Percentiles rank a stretch among this genome's conserved stretches.
These are phyloP conservation scores for Cyberlindnera galapagoensis DNA, from an alignment of 805 yeast genomes.

Conservation along the genomic window DNA sequence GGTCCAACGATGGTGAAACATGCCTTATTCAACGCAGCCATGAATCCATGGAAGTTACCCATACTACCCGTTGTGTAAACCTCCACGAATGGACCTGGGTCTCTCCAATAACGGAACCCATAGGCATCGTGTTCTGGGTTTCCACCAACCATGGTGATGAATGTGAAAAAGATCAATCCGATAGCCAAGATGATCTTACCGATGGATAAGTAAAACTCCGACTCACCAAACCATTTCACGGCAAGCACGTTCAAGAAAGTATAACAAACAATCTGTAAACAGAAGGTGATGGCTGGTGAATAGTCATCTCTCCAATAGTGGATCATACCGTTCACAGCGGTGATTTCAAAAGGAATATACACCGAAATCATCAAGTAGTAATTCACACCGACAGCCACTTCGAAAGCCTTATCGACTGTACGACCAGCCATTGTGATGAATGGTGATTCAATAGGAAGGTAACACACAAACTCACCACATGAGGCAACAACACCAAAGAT, in stretches of 20 bases:
- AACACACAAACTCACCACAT: constrained; percentile 52
- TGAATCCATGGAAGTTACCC: constrained; percentile 68
- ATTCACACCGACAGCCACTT: constrained; percentile 56
- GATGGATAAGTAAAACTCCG: constrained; percentile 56
- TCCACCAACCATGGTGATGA: constrained; percentile 79
- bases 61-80: constrained; percentile 45
- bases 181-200: constrained; percentile 58
- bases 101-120: constrained; percentile 50
- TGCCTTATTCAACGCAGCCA: constrained; percentile 64
- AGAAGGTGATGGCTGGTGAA: constrained; percentile 57
- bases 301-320: constrained; percentile 60
- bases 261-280: constrained; percentile 44
- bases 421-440: constrained; percentile 51
- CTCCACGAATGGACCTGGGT: constrained; percentile 46
- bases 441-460: constrained; percentile 59
- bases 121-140: constrained; percentile 60
- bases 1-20: constrained; percentile 78
- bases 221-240: constrained; percentile 47
- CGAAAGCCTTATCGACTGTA: constrained; percentile 53
- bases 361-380: constrained; percentile 48
- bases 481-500: constrained; percentile 47
- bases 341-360: constrained; percentile 43
- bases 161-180: constrained; percentile 66
- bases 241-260: constrained; percentile 46
- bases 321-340: constrained; percentile 48